Evolutionary conservation across 75 land plant genomes (phyloP).

Genomic region (Chamaecyparis obtusa): DNA sequence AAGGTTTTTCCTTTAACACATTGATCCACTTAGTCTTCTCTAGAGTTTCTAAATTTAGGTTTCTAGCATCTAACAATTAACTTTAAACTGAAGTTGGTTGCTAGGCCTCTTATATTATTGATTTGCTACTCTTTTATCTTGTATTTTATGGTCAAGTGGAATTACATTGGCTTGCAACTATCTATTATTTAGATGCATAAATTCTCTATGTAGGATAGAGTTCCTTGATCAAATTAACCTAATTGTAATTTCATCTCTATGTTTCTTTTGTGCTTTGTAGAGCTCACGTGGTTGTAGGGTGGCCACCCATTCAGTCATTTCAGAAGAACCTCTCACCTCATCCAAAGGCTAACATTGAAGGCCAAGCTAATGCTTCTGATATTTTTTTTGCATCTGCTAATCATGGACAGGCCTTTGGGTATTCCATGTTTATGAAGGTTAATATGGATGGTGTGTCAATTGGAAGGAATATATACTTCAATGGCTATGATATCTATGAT

Average conservation of each 20-base stretch:
- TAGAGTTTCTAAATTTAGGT: neutral
- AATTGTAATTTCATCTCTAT: neutral
- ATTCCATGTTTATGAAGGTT: conserved; percentile 52
- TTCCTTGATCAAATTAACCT: neutral
- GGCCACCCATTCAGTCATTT: conserved; percentile 63
- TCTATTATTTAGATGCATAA: neutral
- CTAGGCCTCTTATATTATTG: neutral
- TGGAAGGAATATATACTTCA: conserved; percentile 61
- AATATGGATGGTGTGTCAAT: conserved; percentile 64
- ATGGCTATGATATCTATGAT: conserved; percentile 42
- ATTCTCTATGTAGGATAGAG: neutral
- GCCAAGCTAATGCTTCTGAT: conserved; percentile 17
- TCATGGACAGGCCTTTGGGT: conserved; percentile 13
- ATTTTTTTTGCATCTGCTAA: conserved; percentile 14
- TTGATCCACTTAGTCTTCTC: neutral
- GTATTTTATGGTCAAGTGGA: neutral
- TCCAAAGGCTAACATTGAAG: conserved; percentile 13
- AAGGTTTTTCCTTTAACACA: neutral
- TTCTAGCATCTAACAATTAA: neutral
- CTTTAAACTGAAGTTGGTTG: neutral
- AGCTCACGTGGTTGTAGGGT: conserved; percentile 51
- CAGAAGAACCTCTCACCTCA: conserved; percentile 28
- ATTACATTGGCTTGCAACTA: neutral
- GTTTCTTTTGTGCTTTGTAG: neutral
- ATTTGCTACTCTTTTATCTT: neutral